Percentiles rank a stretch among this genome's conserved stretches.
Conservation (phyloP, 2,329 filamentous ascomycete species). For the Penicillium sp. region DNA sequence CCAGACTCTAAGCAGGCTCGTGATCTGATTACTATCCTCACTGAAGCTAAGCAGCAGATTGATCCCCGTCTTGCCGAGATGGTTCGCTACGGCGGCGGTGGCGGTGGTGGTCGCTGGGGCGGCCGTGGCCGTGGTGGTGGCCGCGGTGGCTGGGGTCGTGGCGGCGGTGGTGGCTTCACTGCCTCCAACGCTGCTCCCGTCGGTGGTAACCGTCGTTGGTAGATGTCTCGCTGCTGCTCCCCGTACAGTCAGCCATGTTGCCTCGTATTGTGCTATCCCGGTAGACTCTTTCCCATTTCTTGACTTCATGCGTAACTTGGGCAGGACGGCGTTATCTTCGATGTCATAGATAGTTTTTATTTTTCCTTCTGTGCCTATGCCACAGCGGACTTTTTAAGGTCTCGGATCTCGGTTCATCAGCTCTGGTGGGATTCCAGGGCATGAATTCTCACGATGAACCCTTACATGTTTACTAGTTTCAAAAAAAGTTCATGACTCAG, state of each 20-base stretch:
- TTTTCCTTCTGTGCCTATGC: constrained; percentile 4
- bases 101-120: constrained; percentile 61
- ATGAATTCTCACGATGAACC: constrained; percentile 10
- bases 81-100: constrained; percentile 81
- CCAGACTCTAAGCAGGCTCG: constrained; percentile 86
- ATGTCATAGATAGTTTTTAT: constrained; percentile 32
- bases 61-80: constrained; percentile 93
- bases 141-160: constrained; percentile 50
- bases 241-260: constrained; percentile 17
- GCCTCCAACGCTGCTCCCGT: constrained; percentile 52
- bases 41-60: constrained; percentile 95
- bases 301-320: constrained; percentile 28
- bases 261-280: constrained; percentile 23
- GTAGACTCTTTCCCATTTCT: constrained; percentile 24
- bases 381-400: constrained; percentile 2
- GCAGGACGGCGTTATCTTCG: constrained; percentile 32
- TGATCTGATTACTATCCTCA: constrained; percentile 85
- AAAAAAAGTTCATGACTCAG: constrained; percentile 17
- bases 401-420: constrained; percentile 1
- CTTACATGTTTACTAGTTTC: constrained; percentile 16
- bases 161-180: constrained; percentile 45
- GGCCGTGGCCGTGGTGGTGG: constrained; percentile 56
- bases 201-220: constrained; percentile 51
- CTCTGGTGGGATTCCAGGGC: constrained; percentile 4
- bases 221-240: constrained; percentile 23